Conservation (phyloP, 2,329 filamentous ascomycete genomes). For the Passalora sequoiae region DNA sequence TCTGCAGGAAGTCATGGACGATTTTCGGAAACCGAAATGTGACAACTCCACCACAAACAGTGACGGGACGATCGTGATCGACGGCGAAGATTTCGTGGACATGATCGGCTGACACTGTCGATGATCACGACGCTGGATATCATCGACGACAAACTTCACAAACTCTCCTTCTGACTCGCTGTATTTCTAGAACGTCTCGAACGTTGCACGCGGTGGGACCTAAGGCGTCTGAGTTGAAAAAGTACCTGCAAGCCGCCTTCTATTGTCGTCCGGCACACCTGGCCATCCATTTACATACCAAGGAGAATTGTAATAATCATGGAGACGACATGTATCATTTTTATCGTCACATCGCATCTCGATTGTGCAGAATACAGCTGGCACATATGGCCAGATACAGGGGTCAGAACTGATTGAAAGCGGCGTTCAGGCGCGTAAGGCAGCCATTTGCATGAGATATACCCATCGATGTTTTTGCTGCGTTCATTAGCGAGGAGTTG, state of each 20-base stretch:
- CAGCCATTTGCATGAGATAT: conserved; percentile 4
- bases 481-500: background rate
- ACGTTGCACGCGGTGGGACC: too few relatives aligned
- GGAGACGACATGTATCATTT: too few relatives aligned
- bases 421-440: background rate
- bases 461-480: background rate
- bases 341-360: too few relatives aligned
- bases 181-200: background rate
- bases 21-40: conserved; percentile 6
- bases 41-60: conserved; percentile 2
- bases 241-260: too few relatives aligned
- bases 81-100: conserved; percentile 22
- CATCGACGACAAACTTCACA: background rate
- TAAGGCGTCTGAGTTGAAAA: too few relatives aligned
- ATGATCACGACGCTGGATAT: background rate
- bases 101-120: conserved; percentile 22
- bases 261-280: too few relatives aligned
- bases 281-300: too few relatives aligned
- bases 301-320: too few relatives aligned
- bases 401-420: background rate
- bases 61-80: conserved; percentile 10
- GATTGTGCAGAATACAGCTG: background rate
- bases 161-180: background rate
- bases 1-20: conserved; percentile 13
- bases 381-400: conserved; percentile 1